A percentile compares a stretch with the other conserved stretches of the same genome.
Evolutionary conservation across 1,139 yeast genomes (phyloP).

Genomic region (Blastobotrys ciferrii): DNA sequence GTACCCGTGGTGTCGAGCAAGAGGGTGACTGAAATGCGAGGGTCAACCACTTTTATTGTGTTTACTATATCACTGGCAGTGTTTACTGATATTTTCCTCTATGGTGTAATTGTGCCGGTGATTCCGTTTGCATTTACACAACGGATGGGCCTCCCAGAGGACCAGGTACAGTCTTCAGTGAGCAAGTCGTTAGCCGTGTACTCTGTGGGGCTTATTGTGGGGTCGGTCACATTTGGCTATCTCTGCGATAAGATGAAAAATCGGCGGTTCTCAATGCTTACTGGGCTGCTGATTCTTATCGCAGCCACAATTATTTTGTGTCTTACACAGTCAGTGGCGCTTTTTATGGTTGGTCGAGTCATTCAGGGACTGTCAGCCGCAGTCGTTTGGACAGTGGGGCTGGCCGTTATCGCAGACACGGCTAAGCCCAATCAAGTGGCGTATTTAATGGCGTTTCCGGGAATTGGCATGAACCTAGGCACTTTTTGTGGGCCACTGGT

Average conservation of each 20-base stretch:
- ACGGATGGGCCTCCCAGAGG: conserved; percentile 31
- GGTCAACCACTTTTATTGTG: conserved; percentile 31
- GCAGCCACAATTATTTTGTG: conserved; percentile 35
- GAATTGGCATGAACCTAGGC: conserved; percentile 35
- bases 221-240: conserved; percentile 35
- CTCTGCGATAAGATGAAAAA: conserved; percentile 31
- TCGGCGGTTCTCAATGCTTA: conserved; percentile 33
- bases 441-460: conserved; percentile 35
- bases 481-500: conserved; percentile 37
- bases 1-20: conserved; percentile 9
- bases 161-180: conserved; percentile 32
- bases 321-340: conserved; percentile 29
- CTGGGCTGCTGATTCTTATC: conserved; percentile 34
- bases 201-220: conserved; percentile 37
- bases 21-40: conserved; percentile 28
- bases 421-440: conserved; percentile 31
- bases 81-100: conserved; percentile 37
- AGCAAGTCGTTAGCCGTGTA: conserved; percentile 36
- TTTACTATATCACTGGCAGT: conserved; percentile 34
- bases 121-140: conserved; percentile 36
- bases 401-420: conserved; percentile 38
- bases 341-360: conserved; percentile 36
- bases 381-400: conserved; percentile 41
- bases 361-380: conserved; percentile 39
- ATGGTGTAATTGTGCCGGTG: conserved; percentile 37